A percentile compares a stretch with the other conserved stretches of the same genome.
phyloP scores from a whole-genome alignment of 257 asterid genomes.

The Solanum rostratum region DNA sequence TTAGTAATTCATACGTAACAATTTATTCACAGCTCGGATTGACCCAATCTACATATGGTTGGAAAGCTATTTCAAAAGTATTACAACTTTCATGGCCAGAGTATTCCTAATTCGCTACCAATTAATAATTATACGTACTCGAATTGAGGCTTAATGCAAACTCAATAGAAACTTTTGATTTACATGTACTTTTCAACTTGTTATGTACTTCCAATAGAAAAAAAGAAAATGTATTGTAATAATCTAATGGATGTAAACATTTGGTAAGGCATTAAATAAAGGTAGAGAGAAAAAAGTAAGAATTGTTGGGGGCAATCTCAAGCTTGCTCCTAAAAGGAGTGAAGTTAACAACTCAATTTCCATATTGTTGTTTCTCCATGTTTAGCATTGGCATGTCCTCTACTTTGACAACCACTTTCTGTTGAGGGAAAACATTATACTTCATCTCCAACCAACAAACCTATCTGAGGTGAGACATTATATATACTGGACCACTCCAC shows the following conservation, averaged over 20 bases:
- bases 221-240: not conserved
- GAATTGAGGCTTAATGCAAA: not conserved
- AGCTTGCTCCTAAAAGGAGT: not conserved
- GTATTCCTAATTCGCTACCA: not conserved
- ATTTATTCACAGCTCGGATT: not conserved
- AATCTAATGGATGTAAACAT: not conserved
- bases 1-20: not conserved
- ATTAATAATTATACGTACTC: not conserved
- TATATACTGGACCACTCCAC: not conserved
- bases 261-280: not conserved
- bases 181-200: not conserved
- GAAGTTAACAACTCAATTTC: not conserved
- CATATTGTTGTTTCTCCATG: not conserved
- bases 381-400: slow-evolving; percentile 9
- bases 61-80: not conserved
- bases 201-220: too few species aligned
- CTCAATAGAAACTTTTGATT: not conserved
- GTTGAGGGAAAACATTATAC: slow-evolving; percentile 1
- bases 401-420: slow-evolving; percentile 29
- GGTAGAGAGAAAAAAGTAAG: not conserved
- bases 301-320: not conserved
- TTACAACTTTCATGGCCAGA: not conserved
- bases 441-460: slow-evolving; percentile 37
- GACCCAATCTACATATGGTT: not conserved
- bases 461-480: not conserved